Conservation (phyloP, 768 basidiomycete species). For the Mycena sanguinolenta region DNA sequence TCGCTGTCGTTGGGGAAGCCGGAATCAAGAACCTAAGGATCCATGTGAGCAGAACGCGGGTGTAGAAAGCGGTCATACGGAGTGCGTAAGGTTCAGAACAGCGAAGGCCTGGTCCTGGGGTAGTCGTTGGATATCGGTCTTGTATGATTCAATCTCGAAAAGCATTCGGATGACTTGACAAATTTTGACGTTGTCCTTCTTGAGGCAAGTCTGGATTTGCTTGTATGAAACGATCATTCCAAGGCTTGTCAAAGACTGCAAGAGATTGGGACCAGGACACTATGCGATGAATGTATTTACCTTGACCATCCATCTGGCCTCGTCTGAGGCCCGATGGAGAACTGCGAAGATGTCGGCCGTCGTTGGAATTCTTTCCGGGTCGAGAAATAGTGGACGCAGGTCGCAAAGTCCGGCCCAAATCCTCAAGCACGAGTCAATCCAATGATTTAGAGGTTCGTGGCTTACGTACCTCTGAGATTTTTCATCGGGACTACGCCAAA, state of each 20-base stretch:
- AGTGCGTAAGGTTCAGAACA: not conserved
- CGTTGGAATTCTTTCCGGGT: not conserved
- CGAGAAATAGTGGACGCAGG: not conserved
- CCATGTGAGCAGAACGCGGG: not conserved
- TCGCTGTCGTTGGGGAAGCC: not conserved
- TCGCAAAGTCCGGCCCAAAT: not conserved
- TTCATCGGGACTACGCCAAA: not conserved
- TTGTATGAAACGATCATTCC: not conserved
- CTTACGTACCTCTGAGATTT: not conserved
- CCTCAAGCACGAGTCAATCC: not conserved
- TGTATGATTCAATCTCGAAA: not conserved
- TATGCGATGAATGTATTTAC: not conserved
- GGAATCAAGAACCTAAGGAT: not conserved
- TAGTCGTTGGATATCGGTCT: not conserved
- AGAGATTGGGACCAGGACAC: not conserved
- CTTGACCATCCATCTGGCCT: conserved; percentile 5
- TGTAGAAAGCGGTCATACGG: too few species aligned
- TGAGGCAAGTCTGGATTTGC: not conserved
- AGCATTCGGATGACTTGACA: not conserved
- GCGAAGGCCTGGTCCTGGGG: conserved; percentile 2
- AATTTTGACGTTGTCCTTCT: not conserved
- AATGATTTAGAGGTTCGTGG: not conserved
- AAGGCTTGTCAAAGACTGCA: not conserved
- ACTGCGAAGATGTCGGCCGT: not conserved
- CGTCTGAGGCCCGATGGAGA: too few species aligned